Percentiles rank a stretch among this genome's conserved stretches.
These are phyloP conservation scores for Stachybotrys chlorohalonatus DNA, from an alignment of 2,329 filamentous ascomycete genomes.

Conservation along the genomic window DNA sequence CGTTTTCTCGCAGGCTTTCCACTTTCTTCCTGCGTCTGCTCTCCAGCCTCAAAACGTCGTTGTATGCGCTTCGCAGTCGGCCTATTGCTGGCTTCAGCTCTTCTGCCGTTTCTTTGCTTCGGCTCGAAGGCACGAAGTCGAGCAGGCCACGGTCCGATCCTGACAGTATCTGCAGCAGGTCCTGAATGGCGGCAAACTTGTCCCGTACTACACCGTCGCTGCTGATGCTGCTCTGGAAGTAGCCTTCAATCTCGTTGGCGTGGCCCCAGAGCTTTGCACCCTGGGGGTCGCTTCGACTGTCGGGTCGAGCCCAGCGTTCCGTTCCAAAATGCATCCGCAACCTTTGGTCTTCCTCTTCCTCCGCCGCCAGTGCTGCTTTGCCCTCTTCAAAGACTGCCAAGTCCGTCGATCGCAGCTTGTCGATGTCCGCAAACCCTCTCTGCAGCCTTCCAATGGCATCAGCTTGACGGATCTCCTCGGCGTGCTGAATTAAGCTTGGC, in stretches of 20 bases:
- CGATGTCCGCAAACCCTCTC: constrained; percentile 76
- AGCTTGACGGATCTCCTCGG: constrained; percentile 87
- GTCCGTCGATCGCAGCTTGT: constrained; percentile 79
- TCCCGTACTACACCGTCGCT: constrained; percentile 57
- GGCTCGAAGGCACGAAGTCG: constrained; percentile 81
- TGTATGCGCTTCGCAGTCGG: constrained; percentile 68
- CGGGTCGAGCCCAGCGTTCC: constrained; percentile 67
- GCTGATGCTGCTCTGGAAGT: constrained; percentile 58
- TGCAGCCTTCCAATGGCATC: constrained; percentile 73
- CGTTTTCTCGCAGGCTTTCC: constrained; percentile 69
- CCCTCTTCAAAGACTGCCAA: constrained; percentile 75
- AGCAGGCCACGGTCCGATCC: constrained; percentile 75
- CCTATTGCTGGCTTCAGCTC: constrained; percentile 72
- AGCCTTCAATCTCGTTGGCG: constrained; percentile 73
- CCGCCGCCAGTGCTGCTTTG: constrained; percentile 64
- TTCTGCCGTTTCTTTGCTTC: constrained; percentile 69
- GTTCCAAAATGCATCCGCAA: constrained; percentile 75
- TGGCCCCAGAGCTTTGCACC: constrained; percentile 64
- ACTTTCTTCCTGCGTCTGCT: constrained; percentile 71
- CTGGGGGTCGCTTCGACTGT: constrained; percentile 59
- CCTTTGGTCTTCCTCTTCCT: constrained; percentile 74
- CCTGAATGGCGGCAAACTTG: constrained; percentile 70
- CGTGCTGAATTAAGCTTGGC: constrained; percentile 75
- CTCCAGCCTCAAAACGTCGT: constrained; percentile 78
- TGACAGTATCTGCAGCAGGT: constrained; percentile 64